Evolutionary conservation across 2,329 filamentous ascomycete genomes (phyloP), one percentile per base, ranked within the genome.

Genomic region (Aspergillus awamori): DNA sequence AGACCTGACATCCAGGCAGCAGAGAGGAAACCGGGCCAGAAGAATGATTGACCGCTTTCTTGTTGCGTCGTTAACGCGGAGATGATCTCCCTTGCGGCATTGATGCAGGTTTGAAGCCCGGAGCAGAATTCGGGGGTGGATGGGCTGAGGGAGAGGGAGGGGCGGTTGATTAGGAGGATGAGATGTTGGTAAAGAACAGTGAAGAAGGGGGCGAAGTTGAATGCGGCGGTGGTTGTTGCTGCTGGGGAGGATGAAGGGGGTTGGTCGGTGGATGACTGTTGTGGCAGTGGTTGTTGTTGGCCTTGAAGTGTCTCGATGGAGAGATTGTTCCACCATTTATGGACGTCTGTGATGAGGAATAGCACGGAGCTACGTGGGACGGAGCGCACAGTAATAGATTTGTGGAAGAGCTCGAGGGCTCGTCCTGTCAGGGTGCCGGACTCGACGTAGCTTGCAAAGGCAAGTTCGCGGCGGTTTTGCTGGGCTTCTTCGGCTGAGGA

Each of bases 311-410:
- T 39, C 5, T 53, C 65, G 4, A 62, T 57, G 4, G 76, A 72
- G n/a, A 79, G 72, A 38, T 73, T 69, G 58, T 79, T 79, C 76
- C 76, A 79, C 77, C 77, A 79, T 59, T 75, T 78, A 51, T 79
- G 76, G 20, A 79, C 76, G 52, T 78, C 76, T 8, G 76, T 77
- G 20, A 76, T 74, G 5, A 79, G 64, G 47, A 73, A 74, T 3
- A 77, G 66, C 4, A 78, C 73, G 8, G 75, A 72, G 49, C 72
- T 75, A 41, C 75, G 73, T 10, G 72, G 73, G 8, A 77, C 70
- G n/a, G 75, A 75, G 24, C 76, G 74, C 48, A 74, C 74, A n/a
- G 76, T 69, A 41, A 78, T 76, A 5, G 76, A 77, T 61, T 79
- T 79, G 58, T 79, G 77, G 45, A 79, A 79, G 17, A 79, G 66